phyloP scores from a whole-genome alignment of 352 stramenopile genomes.

The Phytophthora cryptogea region DNA sequence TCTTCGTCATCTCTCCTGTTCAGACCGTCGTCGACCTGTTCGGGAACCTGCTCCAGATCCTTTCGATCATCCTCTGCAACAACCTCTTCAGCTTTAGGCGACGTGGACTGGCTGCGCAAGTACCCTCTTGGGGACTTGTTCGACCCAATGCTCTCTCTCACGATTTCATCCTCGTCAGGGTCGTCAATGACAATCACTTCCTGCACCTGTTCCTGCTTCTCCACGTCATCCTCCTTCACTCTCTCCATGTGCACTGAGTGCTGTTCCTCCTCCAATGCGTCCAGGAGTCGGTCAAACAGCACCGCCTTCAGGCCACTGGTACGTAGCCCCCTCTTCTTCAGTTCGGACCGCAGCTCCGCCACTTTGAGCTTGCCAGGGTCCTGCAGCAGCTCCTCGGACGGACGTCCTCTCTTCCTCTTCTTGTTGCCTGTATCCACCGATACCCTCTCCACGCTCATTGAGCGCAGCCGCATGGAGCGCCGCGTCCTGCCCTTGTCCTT shows the following conservation, averaged over 20 bases:
- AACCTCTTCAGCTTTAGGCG: slow-evolving; percentile 3
- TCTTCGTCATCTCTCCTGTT: neutral
- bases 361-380: slow-evolving; percentile 45
- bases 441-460: slow-evolving; percentile 5
- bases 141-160: slow-evolving; percentile 56
- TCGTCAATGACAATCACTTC: slow-evolving; percentile 17
- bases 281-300: slow-evolving; percentile 50
- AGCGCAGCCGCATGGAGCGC: slow-evolving; percentile 16
- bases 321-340: slow-evolving; percentile 64
- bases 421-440: slow-evolving; percentile 4
- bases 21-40: neutral
- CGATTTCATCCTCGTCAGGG: slow-evolving; percentile 52
- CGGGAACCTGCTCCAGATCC: neutral
- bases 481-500: neutral
- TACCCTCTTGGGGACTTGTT: slow-evolving; percentile 20
- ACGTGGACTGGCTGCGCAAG: slow-evolving; percentile 12
- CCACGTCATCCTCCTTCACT: slow-evolving; percentile 29
- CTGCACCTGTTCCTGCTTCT: neutral
- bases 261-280: slow-evolving; percentile 49
- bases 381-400: slow-evolving; percentile 9
- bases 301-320: slow-evolving; percentile 58
- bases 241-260: slow-evolving; percentile 32
- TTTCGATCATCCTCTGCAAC: neutral
- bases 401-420: slow-evolving; percentile 51
- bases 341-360: slow-evolving; percentile 55